Conservation (phyloP, 345 rosid species). For the Sisymbrium irio region DNA sequence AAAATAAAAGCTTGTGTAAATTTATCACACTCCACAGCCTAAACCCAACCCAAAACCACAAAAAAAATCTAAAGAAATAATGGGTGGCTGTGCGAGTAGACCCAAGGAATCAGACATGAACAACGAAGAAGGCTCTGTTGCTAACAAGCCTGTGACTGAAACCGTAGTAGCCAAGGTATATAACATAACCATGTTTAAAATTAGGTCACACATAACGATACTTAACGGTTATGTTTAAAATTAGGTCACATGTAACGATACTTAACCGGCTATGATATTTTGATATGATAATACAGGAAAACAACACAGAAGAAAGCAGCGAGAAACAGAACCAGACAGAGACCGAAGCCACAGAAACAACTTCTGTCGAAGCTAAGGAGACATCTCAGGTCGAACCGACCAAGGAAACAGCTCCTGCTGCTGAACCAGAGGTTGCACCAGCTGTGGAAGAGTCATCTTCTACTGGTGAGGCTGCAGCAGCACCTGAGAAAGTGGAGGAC, state of each 20-base stretch:
- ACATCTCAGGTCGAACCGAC: slow-evolving; percentile 21
- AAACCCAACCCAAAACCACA: slow-evolving; percentile 26
- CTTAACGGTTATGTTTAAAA: neutral
- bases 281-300: slow-evolving; percentile 23
- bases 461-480: neutral
- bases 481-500: slow-evolving; percentile 16
- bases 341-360: slow-evolving; percentile 18
- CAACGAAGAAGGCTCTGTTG: slow-evolving; percentile 32
- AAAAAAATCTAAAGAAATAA: slow-evolving; percentile 13
- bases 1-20: slow-evolving; percentile 1
- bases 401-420: slow-evolving; percentile 19
- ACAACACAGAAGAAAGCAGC: slow-evolving; percentile 29
- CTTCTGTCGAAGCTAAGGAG: slow-evolving; percentile 26
- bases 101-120: slow-evolving; percentile 44
- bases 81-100: slow-evolving; percentile 62
- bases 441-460: slow-evolving; percentile 26
- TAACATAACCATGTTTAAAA: neutral
- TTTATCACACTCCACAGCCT: slow-evolving; percentile 33
- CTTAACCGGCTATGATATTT: neutral
- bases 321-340: slow-evolving; percentile 28
- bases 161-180: slow-evolving; percentile 26
- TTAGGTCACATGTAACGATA: neutral
- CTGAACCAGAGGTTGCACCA: slow-evolving; percentile 26
- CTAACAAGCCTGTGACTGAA: slow-evolving; percentile 28
- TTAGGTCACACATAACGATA: neutral